phyloP scores from a whole-genome alignment of 192 early-diverging fungal species.

The Coemansia sp. region DNA sequence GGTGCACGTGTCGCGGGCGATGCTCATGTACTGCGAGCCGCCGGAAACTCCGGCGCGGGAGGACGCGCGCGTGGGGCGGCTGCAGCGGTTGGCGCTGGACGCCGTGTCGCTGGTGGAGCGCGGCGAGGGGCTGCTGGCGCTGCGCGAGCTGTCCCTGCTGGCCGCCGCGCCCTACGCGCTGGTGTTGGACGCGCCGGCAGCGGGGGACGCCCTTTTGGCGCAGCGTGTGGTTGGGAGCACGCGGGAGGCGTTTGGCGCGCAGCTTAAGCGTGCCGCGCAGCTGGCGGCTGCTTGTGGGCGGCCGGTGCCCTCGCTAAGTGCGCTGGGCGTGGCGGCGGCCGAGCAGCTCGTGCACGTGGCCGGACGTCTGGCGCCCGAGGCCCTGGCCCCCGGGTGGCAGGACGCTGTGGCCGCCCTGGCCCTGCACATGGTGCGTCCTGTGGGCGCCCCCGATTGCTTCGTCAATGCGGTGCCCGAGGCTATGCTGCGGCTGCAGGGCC shows the following conservation, averaged over 20 bases:
- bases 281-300: slow-evolving; percentile 1
- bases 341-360: slow-evolving; percentile 10
- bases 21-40: no score
- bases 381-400: slow-evolving; percentile 31
- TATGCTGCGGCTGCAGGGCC: slow-evolving; percentile 18
- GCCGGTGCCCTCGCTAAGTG: slow-evolving; percentile 17
- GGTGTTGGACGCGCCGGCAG: neutral
- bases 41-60: no score
- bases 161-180: slow-evolving; percentile 28
- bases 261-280: slow-evolving; percentile 1
- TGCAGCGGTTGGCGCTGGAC: slow-evolving; percentile 70
- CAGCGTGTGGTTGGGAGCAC: neutral
- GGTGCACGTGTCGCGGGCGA: no score
- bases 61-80: no score
- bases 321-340: slow-evolving; percentile 26
- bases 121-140: slow-evolving; percentile 5
- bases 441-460: slow-evolving; percentile 20
- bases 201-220: neutral
- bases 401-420: slow-evolving; percentile 39
- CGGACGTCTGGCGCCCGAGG: neutral
- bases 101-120: slow-evolving; percentile 31
- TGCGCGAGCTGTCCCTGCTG: slow-evolving; percentile 32
- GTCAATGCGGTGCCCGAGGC: slow-evolving; percentile 20
- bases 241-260: slow-evolving; percentile 9
- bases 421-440: slow-evolving; percentile 26